Evolutionary conservation across 2,329 filamentous ascomycete species (phyloP).

Genomic region (Lecanosticta acicola): DNA sequence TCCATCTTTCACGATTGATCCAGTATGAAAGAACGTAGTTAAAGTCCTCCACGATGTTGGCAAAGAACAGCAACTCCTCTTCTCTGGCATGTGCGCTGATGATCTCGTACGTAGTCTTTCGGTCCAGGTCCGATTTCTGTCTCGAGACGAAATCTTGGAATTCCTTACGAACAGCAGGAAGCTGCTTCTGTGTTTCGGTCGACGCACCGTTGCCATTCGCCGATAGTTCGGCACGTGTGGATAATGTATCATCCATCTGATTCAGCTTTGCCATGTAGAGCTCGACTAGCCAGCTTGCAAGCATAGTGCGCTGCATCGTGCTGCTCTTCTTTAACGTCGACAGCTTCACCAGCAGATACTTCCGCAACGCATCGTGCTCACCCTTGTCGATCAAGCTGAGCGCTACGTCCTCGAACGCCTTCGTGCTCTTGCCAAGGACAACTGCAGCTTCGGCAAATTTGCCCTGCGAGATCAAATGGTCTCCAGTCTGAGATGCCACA

Average conservation of each 20-base stretch:
- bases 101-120: slow-evolving; percentile 89
- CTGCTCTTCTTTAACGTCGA: slow-evolving; percentile 73
- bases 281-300: slow-evolving; percentile 91
- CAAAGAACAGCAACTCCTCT: slow-evolving; percentile 86
- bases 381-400: slow-evolving; percentile 83
- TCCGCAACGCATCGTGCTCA: slow-evolving; percentile 83
- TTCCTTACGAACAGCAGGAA: slow-evolving; percentile 66
- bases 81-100: slow-evolving; percentile 94
- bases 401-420: slow-evolving; percentile 93
- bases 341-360: slow-evolving; percentile 82
- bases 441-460: slow-evolving; percentile 79
- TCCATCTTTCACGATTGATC: slow-evolving; percentile 92
- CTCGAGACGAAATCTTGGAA: slow-evolving; percentile 83
- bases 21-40: slow-evolving; percentile 95
- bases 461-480: slow-evolving; percentile 75
- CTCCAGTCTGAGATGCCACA: slow-evolving; percentile 85
- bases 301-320: slow-evolving; percentile 90
- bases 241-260: slow-evolving; percentile 85
- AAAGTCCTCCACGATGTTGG: slow-evolving; percentile 81
- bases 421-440: slow-evolving; percentile 91
- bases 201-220: slow-evolving; percentile 49
- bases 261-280: slow-evolving; percentile 97
- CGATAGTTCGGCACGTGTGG: slow-evolving; percentile 79
- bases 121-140: slow-evolving; percentile 81
- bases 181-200: slow-evolving; percentile 61